Base-by-base conservation (phyloP, 2,329 filamentous ascomycete genomes). In the Beauveria caledonica region DNA sequence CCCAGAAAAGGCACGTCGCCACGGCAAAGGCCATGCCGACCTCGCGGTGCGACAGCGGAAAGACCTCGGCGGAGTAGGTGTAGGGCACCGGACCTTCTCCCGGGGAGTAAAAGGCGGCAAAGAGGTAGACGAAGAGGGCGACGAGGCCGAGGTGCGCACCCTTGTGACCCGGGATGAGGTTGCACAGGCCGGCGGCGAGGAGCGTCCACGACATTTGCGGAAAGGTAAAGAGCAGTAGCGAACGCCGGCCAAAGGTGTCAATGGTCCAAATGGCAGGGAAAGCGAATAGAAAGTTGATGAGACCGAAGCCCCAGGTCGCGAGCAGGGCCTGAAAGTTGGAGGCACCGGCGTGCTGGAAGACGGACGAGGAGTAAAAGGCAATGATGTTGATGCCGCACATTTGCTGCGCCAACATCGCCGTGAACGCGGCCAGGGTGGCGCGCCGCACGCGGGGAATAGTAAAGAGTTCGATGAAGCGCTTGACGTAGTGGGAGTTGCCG, bases 391-490 rank as follows among this genome's bases (percentile, higher is more conserved):
- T 81, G 56, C 73, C 81, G 66, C 85, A 88, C 81, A 88, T 86
- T 71, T 89, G 86, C 71, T 89, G 86, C 0, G 85, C 85, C 66
- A 89, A 85, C 90, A 95, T 95, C 65, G 93, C 89, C 1, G 85
- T 84, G 64, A 86, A 89, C 1, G 89, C 88, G 6, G 90, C 90
- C 33, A 89, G 78, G 3, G 86, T 92, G 3, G 91, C 91, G 45
- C 87, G 81, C 15, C 86, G 82, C 11, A 89, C 77, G 51, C 88
- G 82, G 1, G 87, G 86, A 60, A 90, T 80, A 11, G 84, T 88
- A 67, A 90, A 88, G 1, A 87, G 75, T 68, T 90, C 82, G 42
- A 80, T 66, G 64, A 90, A 85, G 17, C 87, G 83, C 23, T 76
- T 81, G 54, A 84, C 39, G 67, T 88, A 87, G 71, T 80, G 86